Percentiles rank a stretch among this genome's conserved stretches.
These are phyloP conservation scores for Ophiostoma novo-ulmi DNA, from an alignment of 2,329 filamentous ascomycete species.

Conservation along the genomic window DNA sequence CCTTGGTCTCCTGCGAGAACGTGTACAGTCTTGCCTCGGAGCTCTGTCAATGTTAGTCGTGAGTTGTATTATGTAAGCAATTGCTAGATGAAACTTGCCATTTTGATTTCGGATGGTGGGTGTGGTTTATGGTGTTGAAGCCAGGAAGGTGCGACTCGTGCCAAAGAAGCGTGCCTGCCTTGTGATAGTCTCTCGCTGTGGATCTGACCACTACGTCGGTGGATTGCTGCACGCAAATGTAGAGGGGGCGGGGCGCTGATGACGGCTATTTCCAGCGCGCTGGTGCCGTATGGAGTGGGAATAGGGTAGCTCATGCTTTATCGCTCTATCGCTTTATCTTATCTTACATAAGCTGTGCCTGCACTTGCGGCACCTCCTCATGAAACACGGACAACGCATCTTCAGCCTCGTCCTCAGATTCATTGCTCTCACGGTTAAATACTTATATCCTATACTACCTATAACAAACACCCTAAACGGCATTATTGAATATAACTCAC, in stretches of 20 bases:
- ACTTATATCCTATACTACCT: background rate
- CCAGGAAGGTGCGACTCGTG: background rate
- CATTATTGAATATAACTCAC: background rate
- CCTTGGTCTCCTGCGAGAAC: constrained; percentile 84
- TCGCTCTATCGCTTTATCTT: background rate
- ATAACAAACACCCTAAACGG: background rate
- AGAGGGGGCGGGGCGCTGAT: constrained; percentile 14
- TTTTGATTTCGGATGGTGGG: background rate
- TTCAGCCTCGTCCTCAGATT: background rate
- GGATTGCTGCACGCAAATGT: background rate
- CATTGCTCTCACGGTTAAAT: background rate
- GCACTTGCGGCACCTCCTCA: background rate
- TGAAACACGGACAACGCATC: background rate
- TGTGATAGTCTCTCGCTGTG: background rate
- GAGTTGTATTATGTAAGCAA: background rate
- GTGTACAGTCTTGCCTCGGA: constrained; percentile 89
- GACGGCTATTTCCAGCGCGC: constrained; percentile 4
- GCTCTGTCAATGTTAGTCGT: constrained; percentile 36
- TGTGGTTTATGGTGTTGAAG: background rate
- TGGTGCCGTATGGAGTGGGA: background rate
- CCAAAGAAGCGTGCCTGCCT: background rate
- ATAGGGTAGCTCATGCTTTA: background rate
- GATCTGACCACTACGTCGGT: background rate
- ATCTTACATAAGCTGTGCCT: background rate
- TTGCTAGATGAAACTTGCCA: background rate